Conservation (phyloP, 2,329 filamentous ascomycete species). For the Penicillium sp. region DNA sequence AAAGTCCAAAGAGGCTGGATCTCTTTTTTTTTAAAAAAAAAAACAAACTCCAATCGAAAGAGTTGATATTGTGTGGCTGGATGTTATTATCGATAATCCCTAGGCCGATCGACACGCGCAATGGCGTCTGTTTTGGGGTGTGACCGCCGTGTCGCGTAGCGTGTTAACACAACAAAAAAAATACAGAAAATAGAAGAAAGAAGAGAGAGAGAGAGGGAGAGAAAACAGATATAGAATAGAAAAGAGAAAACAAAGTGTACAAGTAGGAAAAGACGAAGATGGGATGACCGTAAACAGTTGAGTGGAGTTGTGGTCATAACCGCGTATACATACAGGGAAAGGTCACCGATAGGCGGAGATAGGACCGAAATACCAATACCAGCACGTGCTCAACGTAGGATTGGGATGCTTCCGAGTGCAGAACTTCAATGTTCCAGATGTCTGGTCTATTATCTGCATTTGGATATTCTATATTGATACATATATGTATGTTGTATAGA, state of each 20-base stretch:
- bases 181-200: slow-evolving; percentile 1
- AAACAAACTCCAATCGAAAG: background rate
- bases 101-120: slow-evolving; percentile 26
- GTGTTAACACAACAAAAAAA: slow-evolving; percentile 13
- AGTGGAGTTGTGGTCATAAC: slow-evolving; percentile 17
- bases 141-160: slow-evolving; percentile 30
- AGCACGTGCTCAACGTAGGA: slow-evolving; percentile 20
- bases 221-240: slow-evolving; percentile 9
- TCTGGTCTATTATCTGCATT: background rate
- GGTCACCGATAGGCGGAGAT: background rate
- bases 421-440: background rate
- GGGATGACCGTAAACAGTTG: slow-evolving; percentile 26
- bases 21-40: background rate
- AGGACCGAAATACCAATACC: slow-evolving; percentile 19
- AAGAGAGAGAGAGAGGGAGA: slow-evolving; percentile 1
- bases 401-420: slow-evolving; percentile 27
- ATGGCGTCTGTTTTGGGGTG: slow-evolving; percentile 30
- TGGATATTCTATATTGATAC: background rate
- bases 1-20: slow-evolving; percentile 5
- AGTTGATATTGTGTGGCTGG: slow-evolving; percentile 22
- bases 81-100: slow-evolving; percentile 30
- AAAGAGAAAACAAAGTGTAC: slow-evolving; percentile 6
- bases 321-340: slow-evolving; percentile 13
- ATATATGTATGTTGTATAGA: too few relatives aligned
- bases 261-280: slow-evolving; percentile 12